Evolutionary conservation across 441 rosid species (phyloP).

Genomic region (Bocquillonia castaneifolia): DNA sequence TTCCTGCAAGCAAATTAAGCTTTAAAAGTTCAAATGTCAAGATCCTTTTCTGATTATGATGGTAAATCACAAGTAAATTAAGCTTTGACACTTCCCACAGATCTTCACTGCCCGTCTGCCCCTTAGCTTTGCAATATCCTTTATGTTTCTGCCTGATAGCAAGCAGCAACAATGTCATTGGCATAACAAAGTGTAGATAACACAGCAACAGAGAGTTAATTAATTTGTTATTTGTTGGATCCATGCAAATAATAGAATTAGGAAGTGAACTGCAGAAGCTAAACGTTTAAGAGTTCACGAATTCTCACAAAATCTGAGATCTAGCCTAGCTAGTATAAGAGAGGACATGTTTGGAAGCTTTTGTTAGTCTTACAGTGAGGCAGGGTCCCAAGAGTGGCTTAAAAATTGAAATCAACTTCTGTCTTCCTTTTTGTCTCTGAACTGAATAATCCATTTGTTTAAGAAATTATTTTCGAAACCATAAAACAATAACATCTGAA

Average conservation of each 20-base stretch:
- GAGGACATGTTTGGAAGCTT: neutral
- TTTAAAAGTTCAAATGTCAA: slow-evolving; percentile 10
- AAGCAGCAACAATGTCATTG: slow-evolving; percentile 12
- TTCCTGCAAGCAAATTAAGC: slow-evolving; percentile 42
- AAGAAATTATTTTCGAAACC: too few species aligned
- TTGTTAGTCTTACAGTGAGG: neutral
- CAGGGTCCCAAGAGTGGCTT: neutral
- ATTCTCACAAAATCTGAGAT: neutral
- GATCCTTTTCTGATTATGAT: neutral
- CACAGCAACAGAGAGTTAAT: slow-evolving; percentile 64
- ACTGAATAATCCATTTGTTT: too few species aligned
- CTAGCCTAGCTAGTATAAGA: too few species aligned
- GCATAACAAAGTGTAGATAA: slow-evolving; percentile 1
- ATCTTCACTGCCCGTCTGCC: slow-evolving; percentile 98
- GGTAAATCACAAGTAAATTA: slow-evolving; percentile 24
- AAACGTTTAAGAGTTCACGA: neutral
- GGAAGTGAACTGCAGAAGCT: too few species aligned
- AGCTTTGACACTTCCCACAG: slow-evolving; percentile 93
- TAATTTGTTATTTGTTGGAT: neutral
- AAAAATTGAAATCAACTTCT: neutral
- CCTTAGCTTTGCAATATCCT: slow-evolving; percentile 69
- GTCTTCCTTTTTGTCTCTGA: too few species aligned
- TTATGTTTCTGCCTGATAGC: slow-evolving; percentile 68
- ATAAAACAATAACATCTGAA: too few species aligned
- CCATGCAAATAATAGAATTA: neutral